Percentiles rank a stretch among this genome's conserved stretches.
Evolutionary conservation across 2,329 filamentous ascomycete species (phyloP).

Genomic region (Keithomyces neogunnii): DNA sequence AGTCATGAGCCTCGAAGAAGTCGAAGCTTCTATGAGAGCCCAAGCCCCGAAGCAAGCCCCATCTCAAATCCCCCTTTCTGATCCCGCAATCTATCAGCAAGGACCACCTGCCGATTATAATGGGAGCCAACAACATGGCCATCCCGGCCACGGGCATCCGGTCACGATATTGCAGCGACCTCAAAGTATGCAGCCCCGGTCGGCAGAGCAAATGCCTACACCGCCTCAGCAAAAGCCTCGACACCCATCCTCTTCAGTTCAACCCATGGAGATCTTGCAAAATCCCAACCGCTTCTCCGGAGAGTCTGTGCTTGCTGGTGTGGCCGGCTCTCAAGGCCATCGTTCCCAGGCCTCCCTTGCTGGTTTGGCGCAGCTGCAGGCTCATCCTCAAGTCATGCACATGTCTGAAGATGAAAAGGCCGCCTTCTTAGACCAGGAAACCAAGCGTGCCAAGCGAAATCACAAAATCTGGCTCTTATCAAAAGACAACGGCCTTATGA

Average conservation of each 20-base stretch:
- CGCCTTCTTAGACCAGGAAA: constrained; percentile 80
- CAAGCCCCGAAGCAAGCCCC: constrained; percentile 48
- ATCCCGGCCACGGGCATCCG: constrained; percentile 35
- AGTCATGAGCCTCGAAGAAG: constrained; percentile 93
- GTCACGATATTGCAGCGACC: constrained; percentile 49
- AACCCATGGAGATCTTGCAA: constrained; percentile 69
- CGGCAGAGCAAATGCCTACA: constrained; percentile 16
- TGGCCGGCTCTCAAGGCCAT: constrained; percentile 30
- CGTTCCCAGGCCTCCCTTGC: constrained; percentile 44
- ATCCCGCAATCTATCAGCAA: constrained; percentile 21
- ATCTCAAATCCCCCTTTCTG: constrained; percentile 23
- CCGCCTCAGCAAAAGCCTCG: constrained; percentile 16
- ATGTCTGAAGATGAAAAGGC: constrained; percentile 79
- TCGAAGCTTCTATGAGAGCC: constrained; percentile 83
- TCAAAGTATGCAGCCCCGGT: constrained; percentile 27
- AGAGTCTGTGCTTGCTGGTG: constrained; percentile 31
- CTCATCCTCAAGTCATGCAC: constrained; percentile 46
- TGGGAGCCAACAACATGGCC: constrained; percentile 19
- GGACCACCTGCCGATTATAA: constrained; percentile 14
- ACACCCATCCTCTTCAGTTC: constrained; percentile 32
- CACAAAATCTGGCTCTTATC: constrained; percentile 95
- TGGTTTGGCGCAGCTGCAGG: constrained; percentile 22
- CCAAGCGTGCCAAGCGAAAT: constrained; percentile 90
- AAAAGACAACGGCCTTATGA: constrained; percentile 96
- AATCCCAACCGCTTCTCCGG: constrained; percentile 61